Evolutionary conservation across 371 early-diverging fungal species (phyloP).

Genomic region (Actinomortierella ambigua): DNA sequence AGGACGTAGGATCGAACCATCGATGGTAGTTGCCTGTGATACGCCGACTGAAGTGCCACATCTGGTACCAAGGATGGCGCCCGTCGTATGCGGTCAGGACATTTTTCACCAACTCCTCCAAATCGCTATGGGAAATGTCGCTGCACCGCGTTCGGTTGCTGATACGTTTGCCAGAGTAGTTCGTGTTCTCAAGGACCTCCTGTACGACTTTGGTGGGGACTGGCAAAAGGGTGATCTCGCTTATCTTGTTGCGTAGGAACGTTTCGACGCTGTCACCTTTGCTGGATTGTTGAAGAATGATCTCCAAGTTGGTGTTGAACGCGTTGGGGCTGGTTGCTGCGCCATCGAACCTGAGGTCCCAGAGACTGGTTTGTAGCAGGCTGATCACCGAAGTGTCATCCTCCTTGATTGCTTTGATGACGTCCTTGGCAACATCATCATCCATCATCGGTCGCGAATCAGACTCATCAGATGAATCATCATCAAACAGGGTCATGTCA

Average conservation of each 20-base stretch:
- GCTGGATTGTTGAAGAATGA: background rate
- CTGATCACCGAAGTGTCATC: background rate
- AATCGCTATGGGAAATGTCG: background rate
- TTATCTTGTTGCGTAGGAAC: slow-evolving; percentile 1
- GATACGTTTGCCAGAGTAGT: background rate
- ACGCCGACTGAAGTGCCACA: background rate
- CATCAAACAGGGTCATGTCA: too few relatives aligned
- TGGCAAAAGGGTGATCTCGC: background rate
- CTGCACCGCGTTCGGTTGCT: background rate
- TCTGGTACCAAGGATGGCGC: slow-evolving; percentile 1
- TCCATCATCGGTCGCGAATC: background rate
- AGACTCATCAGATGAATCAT: too few relatives aligned
- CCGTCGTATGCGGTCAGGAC: background rate
- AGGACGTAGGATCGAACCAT: background rate
- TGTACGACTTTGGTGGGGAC: background rate
- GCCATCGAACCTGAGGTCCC: background rate
- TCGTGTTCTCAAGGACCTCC: background rate
- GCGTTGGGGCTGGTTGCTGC: background rate
- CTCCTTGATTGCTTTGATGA: background rate
- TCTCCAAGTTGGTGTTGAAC: background rate
- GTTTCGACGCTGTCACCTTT: background rate
- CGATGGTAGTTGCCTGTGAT: background rate
- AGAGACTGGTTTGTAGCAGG: background rate
- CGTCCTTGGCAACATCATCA: background rate
- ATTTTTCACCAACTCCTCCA: background rate